Conservation (phyloP, 192 early-diverging fungal genomes). For the Gonapodya sp. region DNA sequence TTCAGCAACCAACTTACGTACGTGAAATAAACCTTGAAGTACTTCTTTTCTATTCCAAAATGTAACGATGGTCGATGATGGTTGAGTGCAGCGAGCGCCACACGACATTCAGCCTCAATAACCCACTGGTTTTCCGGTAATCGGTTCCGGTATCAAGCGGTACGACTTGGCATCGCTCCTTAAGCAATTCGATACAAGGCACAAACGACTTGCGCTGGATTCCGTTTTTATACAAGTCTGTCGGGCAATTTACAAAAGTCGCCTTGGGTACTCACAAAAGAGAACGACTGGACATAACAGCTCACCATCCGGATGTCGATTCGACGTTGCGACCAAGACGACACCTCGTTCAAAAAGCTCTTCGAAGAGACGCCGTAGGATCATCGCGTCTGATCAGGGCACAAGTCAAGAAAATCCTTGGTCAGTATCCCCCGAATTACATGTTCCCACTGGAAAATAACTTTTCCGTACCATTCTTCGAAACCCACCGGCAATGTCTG, state of each 20-base stretch:
- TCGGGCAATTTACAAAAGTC: not conserved
- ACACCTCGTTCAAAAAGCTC: constrained; percentile 78
- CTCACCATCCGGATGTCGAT: constrained; percentile 73
- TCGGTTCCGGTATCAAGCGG: constrained; percentile 84
- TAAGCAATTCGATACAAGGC: constrained; percentile 81
- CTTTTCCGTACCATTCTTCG: not conserved
- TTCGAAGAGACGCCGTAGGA: constrained; percentile 66
- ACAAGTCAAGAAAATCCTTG: not conserved
- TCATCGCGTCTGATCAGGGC: constrained; percentile 69
- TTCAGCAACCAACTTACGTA: constrained; percentile 34
- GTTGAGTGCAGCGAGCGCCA: too few species aligned
- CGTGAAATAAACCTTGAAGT: constrained; percentile 58
- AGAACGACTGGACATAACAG: too few species aligned
- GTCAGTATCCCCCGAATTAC: not conserved
- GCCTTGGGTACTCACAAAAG: not conserved
- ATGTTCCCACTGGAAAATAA: too few species aligned
- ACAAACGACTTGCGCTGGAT: constrained; percentile 88
- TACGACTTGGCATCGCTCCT: constrained; percentile 68
- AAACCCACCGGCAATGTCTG: constrained; percentile 64
- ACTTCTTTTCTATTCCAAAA: constrained; percentile 32
- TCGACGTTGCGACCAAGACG: constrained; percentile 85
- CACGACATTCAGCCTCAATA: too few species aligned
- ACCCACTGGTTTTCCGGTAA: constrained; percentile 65
- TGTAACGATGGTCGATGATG: too few species aligned
- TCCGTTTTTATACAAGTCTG: constrained; percentile 85